Conservation (phyloP, 2,329 filamentous ascomycete genomes). For the Aspergillus fijiensis region DNA sequence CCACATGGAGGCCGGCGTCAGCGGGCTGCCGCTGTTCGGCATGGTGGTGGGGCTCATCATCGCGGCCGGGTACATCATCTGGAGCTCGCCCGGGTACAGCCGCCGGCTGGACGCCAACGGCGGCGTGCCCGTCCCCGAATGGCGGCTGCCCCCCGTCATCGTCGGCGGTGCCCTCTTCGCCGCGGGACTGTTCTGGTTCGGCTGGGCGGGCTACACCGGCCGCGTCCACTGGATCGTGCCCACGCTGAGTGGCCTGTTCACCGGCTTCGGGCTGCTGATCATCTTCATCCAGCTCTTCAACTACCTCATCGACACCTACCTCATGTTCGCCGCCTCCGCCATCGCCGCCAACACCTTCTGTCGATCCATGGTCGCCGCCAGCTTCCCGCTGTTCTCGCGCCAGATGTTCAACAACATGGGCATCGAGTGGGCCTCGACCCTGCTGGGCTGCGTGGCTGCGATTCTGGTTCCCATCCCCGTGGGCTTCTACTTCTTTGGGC, state of each 20-base stretch:
- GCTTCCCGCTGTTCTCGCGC: slow-evolving; percentile 55
- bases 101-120: slow-evolving; percentile 68
- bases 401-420: slow-evolving; percentile 52
- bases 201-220: slow-evolving; percentile 62
- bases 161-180: slow-evolving; percentile 54
- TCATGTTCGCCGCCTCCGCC: slow-evolving; percentile 54
- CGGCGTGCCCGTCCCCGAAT: slow-evolving; percentile 57
- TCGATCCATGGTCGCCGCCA: slow-evolving; percentile 48
- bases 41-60: slow-evolving; percentile 74
- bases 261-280: slow-evolving; percentile 57
- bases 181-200: slow-evolving; percentile 73
- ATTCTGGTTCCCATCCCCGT: slow-evolving; percentile 40
- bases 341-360: slow-evolving; percentile 56
- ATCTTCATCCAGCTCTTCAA: slow-evolving; percentile 61
- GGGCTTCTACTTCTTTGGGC: slow-evolving; percentile 31
- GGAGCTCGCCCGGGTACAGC: slow-evolving; percentile 67
- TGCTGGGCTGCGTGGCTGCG: slow-evolving; percentile 37
- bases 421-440: slow-evolving; percentile 40
- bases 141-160: slow-evolving; percentile 57
- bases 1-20: slow-evolving; percentile 65
- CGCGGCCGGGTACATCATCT: slow-evolving; percentile 63
- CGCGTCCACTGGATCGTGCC: slow-evolving; percentile 45
- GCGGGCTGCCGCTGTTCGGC: slow-evolving; percentile 79
- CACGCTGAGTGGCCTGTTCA: slow-evolving; percentile 51
- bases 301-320: slow-evolving; percentile 60